A percentile compares a stretch with the other conserved stretches of the same genome.
Evolutionary conservation across 78 protist species (phyloP).

Genomic region (Dictyostelium capitatum): DNA sequence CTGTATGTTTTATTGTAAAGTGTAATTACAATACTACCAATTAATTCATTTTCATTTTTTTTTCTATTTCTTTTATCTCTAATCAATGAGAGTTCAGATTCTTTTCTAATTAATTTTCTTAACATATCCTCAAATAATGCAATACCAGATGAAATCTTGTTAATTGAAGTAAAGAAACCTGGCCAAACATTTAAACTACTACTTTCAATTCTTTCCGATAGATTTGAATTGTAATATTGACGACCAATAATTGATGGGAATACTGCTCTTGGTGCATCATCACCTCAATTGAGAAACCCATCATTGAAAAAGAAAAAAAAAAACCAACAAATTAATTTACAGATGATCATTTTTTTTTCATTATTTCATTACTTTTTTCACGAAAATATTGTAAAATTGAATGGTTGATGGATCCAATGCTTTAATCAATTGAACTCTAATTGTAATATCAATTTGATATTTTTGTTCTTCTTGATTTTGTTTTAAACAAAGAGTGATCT

Average conservation of each 20-base stretch:
- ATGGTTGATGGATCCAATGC: background rate
- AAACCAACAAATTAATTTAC: too few relatives aligned
- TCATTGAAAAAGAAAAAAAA: too few relatives aligned
- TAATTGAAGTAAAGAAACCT: slow-evolving; percentile 42
- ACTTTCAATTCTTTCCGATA: slow-evolving; percentile 9
- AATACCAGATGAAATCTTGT: slow-evolving; percentile 7
- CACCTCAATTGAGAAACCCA: too few relatives aligned
- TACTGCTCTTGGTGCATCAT: too few relatives aligned
- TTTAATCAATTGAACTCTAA: background rate
- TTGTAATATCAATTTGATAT: background rate
- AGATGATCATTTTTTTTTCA: too few relatives aligned
- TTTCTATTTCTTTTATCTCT: background rate
- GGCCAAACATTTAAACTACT: slow-evolving; percentile 37
- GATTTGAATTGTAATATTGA: slow-evolving; percentile 35
- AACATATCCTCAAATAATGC: slow-evolving; percentile 24
- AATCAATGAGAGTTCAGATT: background rate
- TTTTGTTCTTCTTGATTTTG: background rate
- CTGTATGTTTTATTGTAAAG: slow-evolving; percentile 54
- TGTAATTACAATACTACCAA: background rate
- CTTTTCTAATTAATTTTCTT: slow-evolving; percentile 36
- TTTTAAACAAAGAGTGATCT: slow-evolving; percentile 5
- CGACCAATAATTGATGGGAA: slow-evolving; percentile 28
- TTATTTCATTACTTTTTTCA: background rate
- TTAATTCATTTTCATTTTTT: background rate
- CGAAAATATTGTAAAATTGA: background rate